phyloP scores from a whole-genome alignment of 1,284 basidiomycete genomes.

The Leccinum olivaceoglutinosum region DNA sequence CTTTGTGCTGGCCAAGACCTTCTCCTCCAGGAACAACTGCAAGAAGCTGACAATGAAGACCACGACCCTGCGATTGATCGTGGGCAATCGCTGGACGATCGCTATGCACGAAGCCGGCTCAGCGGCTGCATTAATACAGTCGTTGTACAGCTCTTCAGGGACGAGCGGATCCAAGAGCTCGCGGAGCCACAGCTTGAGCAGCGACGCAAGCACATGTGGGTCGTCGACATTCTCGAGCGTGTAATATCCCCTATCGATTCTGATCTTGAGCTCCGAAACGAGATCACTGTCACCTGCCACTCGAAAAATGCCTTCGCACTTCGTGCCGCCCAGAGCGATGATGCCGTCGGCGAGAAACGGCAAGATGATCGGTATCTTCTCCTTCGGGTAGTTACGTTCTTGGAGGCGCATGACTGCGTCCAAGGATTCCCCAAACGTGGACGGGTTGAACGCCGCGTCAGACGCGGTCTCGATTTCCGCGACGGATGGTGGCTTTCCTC shows the following conservation, averaged over 20 bases:
- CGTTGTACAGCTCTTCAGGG: slow-evolving; percentile 82
- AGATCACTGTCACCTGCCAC: slow-evolving; percentile 84
- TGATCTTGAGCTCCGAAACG: slow-evolving; percentile 79
- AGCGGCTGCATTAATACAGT: slow-evolving; percentile 68
- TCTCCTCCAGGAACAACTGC: slow-evolving; percentile 80
- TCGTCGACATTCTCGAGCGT: slow-evolving; percentile 83
- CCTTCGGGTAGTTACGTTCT: slow-evolving; percentile 75
- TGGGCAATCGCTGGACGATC: slow-evolving; percentile 74
- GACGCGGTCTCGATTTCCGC: slow-evolving; percentile 87
- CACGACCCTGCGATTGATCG: slow-evolving; percentile 78
- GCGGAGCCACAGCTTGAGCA: slow-evolving; percentile 89
- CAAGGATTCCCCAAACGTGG: slow-evolving; percentile 86
- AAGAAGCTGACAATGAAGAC: slow-evolving; percentile 86
- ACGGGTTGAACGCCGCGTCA: slow-evolving; percentile 89
- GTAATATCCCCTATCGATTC: slow-evolving; percentile 88
- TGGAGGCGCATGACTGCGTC: slow-evolving; percentile 81
- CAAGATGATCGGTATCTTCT: slow-evolving; percentile 85
- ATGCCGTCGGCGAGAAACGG: slow-evolving; percentile 90
- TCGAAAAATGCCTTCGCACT: slow-evolving; percentile 86
- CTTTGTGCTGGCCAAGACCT: slow-evolving; percentile 69
- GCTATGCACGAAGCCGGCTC: slow-evolving; percentile 66
- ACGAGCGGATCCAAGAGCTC: slow-evolving; percentile 86
- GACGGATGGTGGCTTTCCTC: slow-evolving; percentile 74
- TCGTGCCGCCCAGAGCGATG: slow-evolving; percentile 78
- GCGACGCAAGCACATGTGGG: slow-evolving; percentile 80